Evolutionary conservation across 768 basidiomycete genomes (phyloP), one percentile per base, ranked within the genome.

Genomic region (Mycena galericulata): DNA sequence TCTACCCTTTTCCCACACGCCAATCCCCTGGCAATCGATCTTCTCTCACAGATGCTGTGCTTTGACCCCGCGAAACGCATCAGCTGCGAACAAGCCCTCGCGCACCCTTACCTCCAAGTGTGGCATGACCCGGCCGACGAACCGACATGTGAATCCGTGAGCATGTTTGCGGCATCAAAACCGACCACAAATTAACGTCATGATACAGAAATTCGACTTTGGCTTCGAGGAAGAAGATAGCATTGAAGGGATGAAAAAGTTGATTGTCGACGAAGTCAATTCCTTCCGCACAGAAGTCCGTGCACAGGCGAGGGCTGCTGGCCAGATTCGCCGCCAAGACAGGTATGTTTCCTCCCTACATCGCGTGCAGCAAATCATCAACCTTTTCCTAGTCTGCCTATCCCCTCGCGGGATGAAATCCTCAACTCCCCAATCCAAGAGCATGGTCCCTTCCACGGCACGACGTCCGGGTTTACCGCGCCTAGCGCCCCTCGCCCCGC

Each of bases 81-180:
- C 79, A 95, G 94, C 66, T 98, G 97, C 79, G 95, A 98, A 75
- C 91, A 98, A 76, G 98, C 98, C 2, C 84, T 99, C 56, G 92
- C 92, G 59, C 98, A 99, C 77, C 96, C 97, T 2, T 99, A 99
- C 81, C 82, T 95, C 68, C 89, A 93, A 67, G 98, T 98, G 14
- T 99, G 98, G 98, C 97, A 98, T 76, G 98, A 99, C 78, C 96
- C 96, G 22, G 90, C 93, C 12, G 97, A 99, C 77, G 97, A 98
- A 79, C 97, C 97, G 0, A 73, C 88, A 40, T 98, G 96, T 78
- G 90, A 94, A 40, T 79, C 87, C 54, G 96, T 95, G 72, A 74
- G 85, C 80, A 43, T 51, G 4, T 61, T 20, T 18, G 3, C 36
- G 17, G 7, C 17, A 41, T 26, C 12, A 29, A 51, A 43, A 2